These are phyloP conservation scores for Ophiostoma populinum DNA, from an alignment of 2,329 filamentous ascomycete genomes.

Conservation along the genomic window DNA sequence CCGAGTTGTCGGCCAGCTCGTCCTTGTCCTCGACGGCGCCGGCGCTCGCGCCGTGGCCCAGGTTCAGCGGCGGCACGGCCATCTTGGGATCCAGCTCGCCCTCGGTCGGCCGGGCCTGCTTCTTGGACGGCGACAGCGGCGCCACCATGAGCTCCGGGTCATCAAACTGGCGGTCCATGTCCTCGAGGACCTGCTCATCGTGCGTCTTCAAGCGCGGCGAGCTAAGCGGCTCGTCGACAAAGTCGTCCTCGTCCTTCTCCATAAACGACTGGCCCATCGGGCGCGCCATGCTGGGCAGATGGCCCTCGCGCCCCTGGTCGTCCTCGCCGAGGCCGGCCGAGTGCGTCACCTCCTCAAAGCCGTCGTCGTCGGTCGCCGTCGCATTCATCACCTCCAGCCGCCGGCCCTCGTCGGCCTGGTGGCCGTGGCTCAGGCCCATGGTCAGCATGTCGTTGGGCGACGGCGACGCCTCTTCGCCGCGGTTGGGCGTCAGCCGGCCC, in stretches of 20 bases:
- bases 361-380: conserved; percentile 56
- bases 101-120: conserved; percentile 1
- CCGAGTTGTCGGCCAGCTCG: conserved; percentile 8
- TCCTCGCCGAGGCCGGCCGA: conserved; percentile 56
- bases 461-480: conserved; percentile 21
- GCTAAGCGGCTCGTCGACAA: conserved; percentile 62
- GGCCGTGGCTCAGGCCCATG: conserved; percentile 34
- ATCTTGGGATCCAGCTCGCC: background rate
- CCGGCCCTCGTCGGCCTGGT: conserved; percentile 45
- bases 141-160: conserved; percentile 38
- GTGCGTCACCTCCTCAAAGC: conserved; percentile 74
- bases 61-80: background rate
- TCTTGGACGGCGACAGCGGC: conserved; percentile 37
- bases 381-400: conserved; percentile 63
- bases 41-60: too few species aligned
- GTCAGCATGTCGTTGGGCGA: conserved; percentile 44
- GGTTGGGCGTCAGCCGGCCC: conserved; percentile 45
- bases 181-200: conserved; percentile 34
- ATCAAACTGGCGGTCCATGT: conserved; percentile 28
- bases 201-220: conserved; percentile 47
- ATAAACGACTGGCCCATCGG: conserved; percentile 20
- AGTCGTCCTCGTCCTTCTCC: conserved; percentile 51
- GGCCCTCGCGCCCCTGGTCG: conserved; percentile 18
- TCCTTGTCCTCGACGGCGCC: conserved; percentile 6
- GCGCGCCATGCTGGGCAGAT: conserved; percentile 13